These are phyloP conservation scores for Pistacia vera DNA, from an alignment of 345 rosid genomes.

Conservation along the genomic window DNA sequence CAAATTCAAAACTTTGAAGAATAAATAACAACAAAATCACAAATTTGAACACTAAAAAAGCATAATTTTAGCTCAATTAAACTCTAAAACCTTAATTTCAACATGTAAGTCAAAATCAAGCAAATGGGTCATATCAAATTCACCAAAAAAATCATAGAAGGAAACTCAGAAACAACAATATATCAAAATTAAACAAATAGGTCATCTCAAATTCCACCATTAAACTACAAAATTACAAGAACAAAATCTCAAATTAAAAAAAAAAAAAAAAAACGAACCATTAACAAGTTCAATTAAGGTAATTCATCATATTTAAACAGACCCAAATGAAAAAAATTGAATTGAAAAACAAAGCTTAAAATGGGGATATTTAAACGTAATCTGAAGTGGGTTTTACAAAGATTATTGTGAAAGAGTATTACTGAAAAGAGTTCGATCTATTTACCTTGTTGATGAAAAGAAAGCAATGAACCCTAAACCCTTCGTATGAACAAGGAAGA, in stretches of 20 bases:
- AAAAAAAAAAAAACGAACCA: background rate
- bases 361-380: slow-evolving; percentile 6
- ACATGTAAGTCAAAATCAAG: background rate
- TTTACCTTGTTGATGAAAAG: too few relatives aligned
- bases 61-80: background rate
- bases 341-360: background rate
- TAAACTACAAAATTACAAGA: background rate
- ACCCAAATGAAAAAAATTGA: background rate
- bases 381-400: slow-evolving; percentile 15
- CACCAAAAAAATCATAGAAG: background rate
- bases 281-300: background rate
- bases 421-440: slow-evolving; percentile 40
- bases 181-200: slow-evolving; percentile 8
- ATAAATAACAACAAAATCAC: background rate
- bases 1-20: background rate
- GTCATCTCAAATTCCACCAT: background rate
- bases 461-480: too few relatives aligned
- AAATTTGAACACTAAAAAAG: background rate
- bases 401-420: slow-evolving; percentile 11
- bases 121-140: background rate
- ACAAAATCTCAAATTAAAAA: slow-evolving; percentile 2
- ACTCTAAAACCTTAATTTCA: background rate
- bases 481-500: too few relatives aligned
- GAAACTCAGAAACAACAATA: background rate
- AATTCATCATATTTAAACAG: background rate